Evolutionary conservation across 148 eudicot species (phyloP).

Genomic region (Cornus controversa): DNA sequence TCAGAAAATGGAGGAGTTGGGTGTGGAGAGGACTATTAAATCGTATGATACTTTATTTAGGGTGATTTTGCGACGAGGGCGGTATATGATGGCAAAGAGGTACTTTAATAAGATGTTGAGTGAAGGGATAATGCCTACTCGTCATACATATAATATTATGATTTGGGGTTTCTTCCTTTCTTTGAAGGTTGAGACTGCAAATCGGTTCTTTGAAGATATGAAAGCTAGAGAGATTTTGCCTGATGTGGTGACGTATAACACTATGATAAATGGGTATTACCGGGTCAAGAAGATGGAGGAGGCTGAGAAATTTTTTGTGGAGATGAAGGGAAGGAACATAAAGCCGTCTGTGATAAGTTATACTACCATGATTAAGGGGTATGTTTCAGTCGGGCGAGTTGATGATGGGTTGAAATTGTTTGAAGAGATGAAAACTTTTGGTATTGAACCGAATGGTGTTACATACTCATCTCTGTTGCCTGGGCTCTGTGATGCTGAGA

Average conservation of each 20-base stretch:
- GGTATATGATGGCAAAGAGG: constrained; percentile 95
- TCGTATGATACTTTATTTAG: constrained; percentile 77
- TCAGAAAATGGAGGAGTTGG: constrained; percentile 71
- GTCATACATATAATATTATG: constrained; percentile 69
- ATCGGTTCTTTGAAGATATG: constrained; percentile 87
- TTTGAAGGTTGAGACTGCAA: constrained; percentile 53
- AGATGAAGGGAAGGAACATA: constrained; percentile 85
- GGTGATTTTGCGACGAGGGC: constrained; percentile 75
- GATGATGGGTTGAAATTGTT: constrained; percentile 80
- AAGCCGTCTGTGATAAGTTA: constrained; percentile 76
- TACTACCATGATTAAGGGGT: constrained; percentile 89
- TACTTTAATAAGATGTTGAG: constrained; percentile 83
- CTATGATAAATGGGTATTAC: constrained; percentile 72
- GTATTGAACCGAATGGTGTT: constrained; percentile 62
- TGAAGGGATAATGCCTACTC: constrained; percentile 75
- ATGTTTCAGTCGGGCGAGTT: constrained; percentile 57
- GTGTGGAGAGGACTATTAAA: constrained; percentile 54
- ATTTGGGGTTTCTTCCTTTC: constrained; percentile 92
- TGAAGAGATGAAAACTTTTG: constrained; percentile 75
- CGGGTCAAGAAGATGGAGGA: constrained; percentile 71
- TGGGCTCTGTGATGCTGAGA: constrained; percentile 84
- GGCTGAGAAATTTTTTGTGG: constrained; percentile 77
- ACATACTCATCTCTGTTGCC: constrained; percentile 83
- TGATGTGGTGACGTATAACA: constrained; percentile 83
- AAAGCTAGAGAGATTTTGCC: constrained; percentile 63